These are phyloP conservation scores for Medicago ruthenica DNA, from an alignment of 306 rosid genomes.

Conservation along the genomic window DNA sequence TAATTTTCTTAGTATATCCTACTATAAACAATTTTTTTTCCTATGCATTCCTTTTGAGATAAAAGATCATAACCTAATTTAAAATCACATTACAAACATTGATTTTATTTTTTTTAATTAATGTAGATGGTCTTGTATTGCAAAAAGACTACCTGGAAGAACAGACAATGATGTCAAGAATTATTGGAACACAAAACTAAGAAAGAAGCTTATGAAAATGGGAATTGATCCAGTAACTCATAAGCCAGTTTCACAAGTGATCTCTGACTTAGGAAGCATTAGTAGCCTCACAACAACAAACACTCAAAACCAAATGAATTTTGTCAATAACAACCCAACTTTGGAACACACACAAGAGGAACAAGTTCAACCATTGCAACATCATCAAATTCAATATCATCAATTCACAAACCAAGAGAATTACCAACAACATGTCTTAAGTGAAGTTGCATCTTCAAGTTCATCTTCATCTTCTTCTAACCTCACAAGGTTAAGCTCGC, in stretches of 20 bases:
- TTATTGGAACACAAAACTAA: constrained; percentile 93
- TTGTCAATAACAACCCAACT: constrained; percentile 37
- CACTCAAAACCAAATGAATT: constrained; percentile 37
- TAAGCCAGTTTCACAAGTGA: constrained; percentile 78
- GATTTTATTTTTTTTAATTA: background rate
- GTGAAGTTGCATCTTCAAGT: constrained; percentile 75
- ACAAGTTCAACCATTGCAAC: constrained; percentile 46
- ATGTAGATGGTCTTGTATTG: constrained; percentile 89
- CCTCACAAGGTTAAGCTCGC: constrained; percentile 52
- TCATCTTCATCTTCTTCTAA: constrained; percentile 74
- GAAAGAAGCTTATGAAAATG: constrained; percentile 84
- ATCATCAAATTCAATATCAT: constrained; percentile 44
- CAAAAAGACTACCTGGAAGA: constrained; percentile 82
- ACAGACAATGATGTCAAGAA: constrained; percentile 97
- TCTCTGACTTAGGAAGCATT: constrained; percentile 75
- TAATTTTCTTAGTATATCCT: background rate
- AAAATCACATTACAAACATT: constrained; percentile 22
- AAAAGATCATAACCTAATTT: background rate
- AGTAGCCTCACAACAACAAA: constrained; percentile 46
- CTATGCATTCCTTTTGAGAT: no score
- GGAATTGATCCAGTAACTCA: constrained; percentile 96
- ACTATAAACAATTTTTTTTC: background rate
- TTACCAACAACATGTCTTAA: constrained; percentile 47
- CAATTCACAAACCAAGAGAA: constrained; percentile 46
- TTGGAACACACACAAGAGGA: constrained; percentile 44